Evolutionary conservation across 108 stramenopile genomes (phyloP), one percentile per base, ranked within the genome.

Genomic region (Nannochloropsis gaditana): DNA sequence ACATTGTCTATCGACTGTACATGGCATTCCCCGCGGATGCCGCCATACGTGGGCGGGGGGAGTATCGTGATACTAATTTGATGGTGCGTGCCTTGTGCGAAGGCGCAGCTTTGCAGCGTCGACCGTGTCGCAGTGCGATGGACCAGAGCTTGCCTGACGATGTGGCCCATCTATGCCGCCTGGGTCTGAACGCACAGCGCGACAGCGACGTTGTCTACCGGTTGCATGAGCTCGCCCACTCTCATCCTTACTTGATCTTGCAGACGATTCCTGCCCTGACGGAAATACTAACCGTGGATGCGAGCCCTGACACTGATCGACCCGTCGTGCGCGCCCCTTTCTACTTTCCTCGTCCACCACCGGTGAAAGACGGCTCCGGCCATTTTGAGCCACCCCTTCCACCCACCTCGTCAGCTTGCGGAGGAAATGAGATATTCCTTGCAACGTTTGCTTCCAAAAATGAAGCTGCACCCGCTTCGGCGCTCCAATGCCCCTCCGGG

Each of bases 351-450:
- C 6, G 59, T 73, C 59, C 59, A 73, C 59, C 8, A 6, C 59
- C n/a, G 19, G n/a, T 73, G 59, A 8, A n/a, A 73, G 59, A n/a
- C 19, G 19, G 15, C 59, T n/a, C n/a, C 59, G 59, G 4, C 59
- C 15, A 73, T 15, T 73, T n/a, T 6, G 19, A 15, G 59, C 59
- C 59, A n/a, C n/a, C 8, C 59, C 59, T 73, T 15, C 59, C 59
- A n/a, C n/a, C 59, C 59, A n/a, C 6, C 6, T 73, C 59, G 59
- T 73, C 59, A 73, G 59, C 59, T n/a, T 73, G 59, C n/a, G 59
- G 59, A 73, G 59, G 59, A n/a, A 73, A 15, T n/a, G 59, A 73
- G 59, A 73, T n/a, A 15, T 73, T 73, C 59, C 59, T 73, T 73
- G 59, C 59, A n/a, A n/a, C 59, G 19, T 73, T 73, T 6, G 59